Percentiles rank a stretch among this genome's conserved stretches.
Conservation (phyloP, 2,329 filamentous ascomycete species). For the Calonectria henricotiae region DNA sequence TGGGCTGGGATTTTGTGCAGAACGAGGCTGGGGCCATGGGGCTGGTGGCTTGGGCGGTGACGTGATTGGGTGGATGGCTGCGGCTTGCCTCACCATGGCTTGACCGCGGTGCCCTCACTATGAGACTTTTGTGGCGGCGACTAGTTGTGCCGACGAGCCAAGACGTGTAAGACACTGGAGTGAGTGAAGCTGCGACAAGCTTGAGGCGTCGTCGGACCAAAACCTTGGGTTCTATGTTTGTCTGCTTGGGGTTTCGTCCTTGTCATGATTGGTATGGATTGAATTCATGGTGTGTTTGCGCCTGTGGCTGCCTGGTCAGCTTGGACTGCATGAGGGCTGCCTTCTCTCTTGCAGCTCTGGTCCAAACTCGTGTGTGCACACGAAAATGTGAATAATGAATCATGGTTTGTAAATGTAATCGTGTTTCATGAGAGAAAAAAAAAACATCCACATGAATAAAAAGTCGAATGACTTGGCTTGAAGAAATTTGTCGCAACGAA, state of each 20-base stretch:
- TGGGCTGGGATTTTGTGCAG: slow-evolving; percentile 29
- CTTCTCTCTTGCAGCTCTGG: neutral
- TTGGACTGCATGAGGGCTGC: slow-evolving; percentile 20
- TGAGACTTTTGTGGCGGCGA: slow-evolving; percentile 33
- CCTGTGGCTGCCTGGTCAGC: slow-evolving; percentile 19
- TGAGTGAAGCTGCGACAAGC: slow-evolving; percentile 21
- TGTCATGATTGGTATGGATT: slow-evolving; percentile 11
- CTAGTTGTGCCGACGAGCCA: slow-evolving; percentile 23
- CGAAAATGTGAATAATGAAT: slow-evolving; percentile 23
- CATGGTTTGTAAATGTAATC: neutral
- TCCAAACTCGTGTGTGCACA: slow-evolving; percentile 2
- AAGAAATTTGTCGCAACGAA: neutral
- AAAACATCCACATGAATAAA: neutral
- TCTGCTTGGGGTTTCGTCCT: neutral
- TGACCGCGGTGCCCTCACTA: slow-evolving; percentile 10
- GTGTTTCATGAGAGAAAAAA: neutral
- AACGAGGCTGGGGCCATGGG: slow-evolving; percentile 36
- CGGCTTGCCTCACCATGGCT: slow-evolving; percentile 21
- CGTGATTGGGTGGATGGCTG: slow-evolving; percentile 4
- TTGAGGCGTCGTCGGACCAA: slow-evolving; percentile 8
- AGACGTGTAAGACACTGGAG: slow-evolving; percentile 27
- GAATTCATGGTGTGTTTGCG: slow-evolving; percentile 2
- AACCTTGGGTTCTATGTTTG: slow-evolving; percentile 12
- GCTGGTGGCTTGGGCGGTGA: slow-evolving; percentile 18
- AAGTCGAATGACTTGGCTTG: slow-evolving; percentile 2